Evolutionary conservation across 371 early-diverging fungal genomes (phyloP), one percentile per base, ranked within the genome.

Genomic region (Capillidium rhysosporum): DNA sequence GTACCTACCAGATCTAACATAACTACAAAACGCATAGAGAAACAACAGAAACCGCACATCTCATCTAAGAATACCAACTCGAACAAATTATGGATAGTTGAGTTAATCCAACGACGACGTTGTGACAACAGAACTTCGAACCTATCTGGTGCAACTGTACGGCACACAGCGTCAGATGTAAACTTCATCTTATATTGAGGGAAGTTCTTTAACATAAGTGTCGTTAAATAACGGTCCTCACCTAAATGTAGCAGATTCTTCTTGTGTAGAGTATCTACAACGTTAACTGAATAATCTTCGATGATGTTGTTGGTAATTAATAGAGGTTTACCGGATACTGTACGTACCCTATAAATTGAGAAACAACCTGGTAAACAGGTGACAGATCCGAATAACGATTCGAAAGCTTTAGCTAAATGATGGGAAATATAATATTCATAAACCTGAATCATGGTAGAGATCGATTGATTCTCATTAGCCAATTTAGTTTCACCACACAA

Each of bases 81-180:
- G 69, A 93, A 80, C 56, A 96, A 63, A 65, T 98, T 98, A 67
- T 92, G 92, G 39, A 98, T 85, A 0, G 98, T 98, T 1, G 95
- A 94, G 69, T 98, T 98, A 64, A 98, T 98, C 98, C 98, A 96
- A 31, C 98, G 73, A 92, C 80, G 62, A 90, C 66, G 66, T 93
- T 98, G 70, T 84, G 92, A 97, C 34, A 98, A 69, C 54, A 99
- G 70, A 29, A 98, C 79, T 34, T 73, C 68, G 80, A 94, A 98
- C 56, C 78, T 75, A 58, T 95, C 96, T 3, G 99, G 99, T 14
- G 91, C 99, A 41, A 82, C 81, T n/a, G 99, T 99, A 63, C 76
- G 76, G 64, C 98, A 97, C 60, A 84, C 78, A 5, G 99, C 99
- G 55, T 88, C 83, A 0, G 94, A 78, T 2, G 91, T 86, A 67